Base-by-base conservation (phyloP, 805 yeast species). In the Candida gorgasii region DNA sequence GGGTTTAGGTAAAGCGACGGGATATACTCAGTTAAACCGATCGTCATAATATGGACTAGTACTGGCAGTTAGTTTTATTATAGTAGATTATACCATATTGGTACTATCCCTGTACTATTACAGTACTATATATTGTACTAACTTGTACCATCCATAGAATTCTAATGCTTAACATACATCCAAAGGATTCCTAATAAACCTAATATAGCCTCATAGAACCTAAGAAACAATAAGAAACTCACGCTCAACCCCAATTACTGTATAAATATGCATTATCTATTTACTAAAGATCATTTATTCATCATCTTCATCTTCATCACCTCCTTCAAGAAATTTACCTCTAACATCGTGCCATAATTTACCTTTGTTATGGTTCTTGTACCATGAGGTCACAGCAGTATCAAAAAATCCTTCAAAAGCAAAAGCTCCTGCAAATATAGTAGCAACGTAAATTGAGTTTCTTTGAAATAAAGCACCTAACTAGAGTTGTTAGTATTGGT, bases 311-410 rank as follows among this genome's bases (percentile, higher is more conserved):
- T 68, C 84, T 42, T 73, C 86, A 42, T 66, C 80, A 46, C 71
- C 78, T 58, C 78, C 84, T 47, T 70, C 80, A 36, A 73, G 73
- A 51, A 76, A 66, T 50, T 69, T 73, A 42, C 73, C 72, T 69
- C 80, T 85, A 57, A 86, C 80, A 57, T 86, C 93, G 53, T 80
- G 77, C 95, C 95, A 86, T 70, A 85, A 80, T 72, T 86, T 86
- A 55, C 93, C 95, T 63, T 75, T 78, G 79, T 86, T 86, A 76
- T 84, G 89, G 65, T 69, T 66, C 59, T 82, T 86, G 73, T 82
- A 86, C 84, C 84, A 86, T 37, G 58, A 59, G 57, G 84, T 86
- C 49, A 85, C 73, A 49, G 76, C 82, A 48, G 67, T 63, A 62
- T 86, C 93, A 53, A 85, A 85, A 59, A 75, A 74, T 39, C 82